phyloP scores from a whole-genome alignment of 352 stramenopile genomes.

The Poterioochromonas sp. region DNA sequence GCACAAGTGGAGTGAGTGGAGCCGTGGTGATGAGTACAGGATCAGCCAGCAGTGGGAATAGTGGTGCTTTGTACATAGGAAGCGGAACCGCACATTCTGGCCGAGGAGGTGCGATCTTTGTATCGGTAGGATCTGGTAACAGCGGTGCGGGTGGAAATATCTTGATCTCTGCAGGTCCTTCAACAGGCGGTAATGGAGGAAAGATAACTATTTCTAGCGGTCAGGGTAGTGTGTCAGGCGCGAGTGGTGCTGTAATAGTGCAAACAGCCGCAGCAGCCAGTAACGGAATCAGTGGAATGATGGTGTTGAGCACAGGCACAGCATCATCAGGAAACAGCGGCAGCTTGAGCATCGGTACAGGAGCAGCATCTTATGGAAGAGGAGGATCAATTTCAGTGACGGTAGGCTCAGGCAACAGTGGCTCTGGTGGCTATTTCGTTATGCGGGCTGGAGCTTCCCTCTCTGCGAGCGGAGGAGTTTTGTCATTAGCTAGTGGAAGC shows the following conservation, averaged over 20 bases:
- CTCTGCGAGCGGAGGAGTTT: background rate
- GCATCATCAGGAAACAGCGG: background rate
- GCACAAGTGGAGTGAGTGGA: slow-evolving; percentile 1
- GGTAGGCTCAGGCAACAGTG: background rate
- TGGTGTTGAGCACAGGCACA: slow-evolving; percentile 31
- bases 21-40: slow-evolving; percentile 15
- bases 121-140: background rate
- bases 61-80: background rate
- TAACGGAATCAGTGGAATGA: slow-evolving; percentile 30
- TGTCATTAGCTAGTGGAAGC: background rate
- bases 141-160: background rate
- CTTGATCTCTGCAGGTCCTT: background rate
- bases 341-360: background rate
- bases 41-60: background rate
- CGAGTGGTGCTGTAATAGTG: slow-evolving; percentile 28
- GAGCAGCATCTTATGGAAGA: background rate
- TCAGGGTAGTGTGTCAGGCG: background rate
- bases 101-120: background rate
- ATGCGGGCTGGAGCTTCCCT: background rate
- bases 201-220: slow-evolving; percentile 63
- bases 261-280: slow-evolving; percentile 34
- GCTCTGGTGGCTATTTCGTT: background rate
- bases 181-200: too few species aligned
- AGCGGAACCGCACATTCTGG: background rate
- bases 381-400: background rate